phyloP scores from a whole-genome alignment of 2,329 filamentous ascomycete genomes.

The Ophiostoma ulmi region DNA sequence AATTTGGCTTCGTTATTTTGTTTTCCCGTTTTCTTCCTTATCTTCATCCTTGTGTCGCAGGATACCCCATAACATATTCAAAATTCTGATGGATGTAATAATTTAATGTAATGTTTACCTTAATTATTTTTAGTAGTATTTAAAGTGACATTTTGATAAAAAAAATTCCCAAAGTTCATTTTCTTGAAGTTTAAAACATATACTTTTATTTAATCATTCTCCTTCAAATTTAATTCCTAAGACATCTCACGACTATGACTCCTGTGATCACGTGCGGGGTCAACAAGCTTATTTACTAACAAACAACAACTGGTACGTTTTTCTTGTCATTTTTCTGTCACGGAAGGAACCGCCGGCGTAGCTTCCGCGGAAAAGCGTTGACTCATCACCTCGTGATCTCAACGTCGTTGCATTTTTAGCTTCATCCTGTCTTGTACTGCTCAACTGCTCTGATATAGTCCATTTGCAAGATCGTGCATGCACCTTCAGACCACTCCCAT shows the following conservation, averaged over 20 bases:
- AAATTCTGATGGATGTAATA: neutral
- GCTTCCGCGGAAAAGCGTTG: neutral
- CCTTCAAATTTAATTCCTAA: too few species aligned
- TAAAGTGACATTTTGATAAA: neutral
- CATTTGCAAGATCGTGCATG: neutral
- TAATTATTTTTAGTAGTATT: neutral
- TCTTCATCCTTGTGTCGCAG: neutral
- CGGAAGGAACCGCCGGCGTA: constrained; percentile 6
- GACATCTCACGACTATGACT: too few species aligned
- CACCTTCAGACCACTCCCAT: neutral
- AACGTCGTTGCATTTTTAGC: neutral
- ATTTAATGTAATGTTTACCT: neutral
- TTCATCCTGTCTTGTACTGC: neutral
- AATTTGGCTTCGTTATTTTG: too few species aligned
- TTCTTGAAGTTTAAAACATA: neutral
- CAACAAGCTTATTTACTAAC: neutral
- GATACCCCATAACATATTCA: constrained; percentile 5
- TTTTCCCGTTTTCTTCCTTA: constrained; percentile 3
- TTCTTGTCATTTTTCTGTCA: neutral
- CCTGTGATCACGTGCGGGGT: neutral
- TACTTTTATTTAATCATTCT: too few species aligned
- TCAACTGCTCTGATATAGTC: neutral
- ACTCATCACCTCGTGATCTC: constrained; percentile 2
- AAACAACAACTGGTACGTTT: neutral
- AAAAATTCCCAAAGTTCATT: neutral